phyloP scores from a whole-genome alignment of 768 basidiomycete species.

The Tephrocybe sp. region DNA sequence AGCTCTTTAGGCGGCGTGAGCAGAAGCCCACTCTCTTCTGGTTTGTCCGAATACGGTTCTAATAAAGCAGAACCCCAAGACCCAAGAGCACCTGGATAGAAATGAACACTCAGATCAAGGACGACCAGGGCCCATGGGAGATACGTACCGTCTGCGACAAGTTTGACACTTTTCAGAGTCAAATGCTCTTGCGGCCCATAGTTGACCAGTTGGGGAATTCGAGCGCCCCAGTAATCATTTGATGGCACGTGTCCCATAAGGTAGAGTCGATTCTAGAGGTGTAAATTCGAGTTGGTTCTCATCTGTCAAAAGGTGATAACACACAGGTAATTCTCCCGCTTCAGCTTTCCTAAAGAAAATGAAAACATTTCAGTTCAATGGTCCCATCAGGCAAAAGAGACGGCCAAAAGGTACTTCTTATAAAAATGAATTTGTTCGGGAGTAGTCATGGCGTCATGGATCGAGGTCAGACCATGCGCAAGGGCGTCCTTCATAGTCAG shows the following conservation, averaged over 20 bases:
- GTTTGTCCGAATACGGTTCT: slow-evolving; percentile 80
- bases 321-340: slow-evolving; percentile 62
- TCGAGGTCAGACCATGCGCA: slow-evolving; percentile 76
- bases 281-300: neutral
- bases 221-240: slow-evolving; percentile 64
- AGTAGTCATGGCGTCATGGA: slow-evolving; percentile 75
- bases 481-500: slow-evolving; percentile 66
- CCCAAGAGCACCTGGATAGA: slow-evolving; percentile 70
- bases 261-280: slow-evolving; percentile 53
- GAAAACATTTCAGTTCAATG: neutral
- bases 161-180: slow-evolving; percentile 65
- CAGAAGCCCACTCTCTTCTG: slow-evolving; percentile 69
- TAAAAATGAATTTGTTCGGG: slow-evolving; percentile 60
- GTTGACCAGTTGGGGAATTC: slow-evolving; percentile 54
- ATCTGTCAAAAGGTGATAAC: slow-evolving; percentile 18
- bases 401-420: slow-evolving; percentile 42
- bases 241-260: slow-evolving; percentile 54
- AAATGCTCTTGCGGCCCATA: slow-evolving; percentile 55
- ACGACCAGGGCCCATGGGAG: neutral
- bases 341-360: slow-evolving; percentile 66
- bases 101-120: neutral
- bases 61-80: slow-evolving; percentile 90
- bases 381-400: neutral
- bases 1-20: slow-evolving; percentile 53
- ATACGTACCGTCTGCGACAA: slow-evolving; percentile 68